Percentiles rank a stretch among this genome's conserved stretches.
Evolutionary conservation across 2,329 filamentous ascomycete species (phyloP).

Genomic region (Monosporascus sp.): DNA sequence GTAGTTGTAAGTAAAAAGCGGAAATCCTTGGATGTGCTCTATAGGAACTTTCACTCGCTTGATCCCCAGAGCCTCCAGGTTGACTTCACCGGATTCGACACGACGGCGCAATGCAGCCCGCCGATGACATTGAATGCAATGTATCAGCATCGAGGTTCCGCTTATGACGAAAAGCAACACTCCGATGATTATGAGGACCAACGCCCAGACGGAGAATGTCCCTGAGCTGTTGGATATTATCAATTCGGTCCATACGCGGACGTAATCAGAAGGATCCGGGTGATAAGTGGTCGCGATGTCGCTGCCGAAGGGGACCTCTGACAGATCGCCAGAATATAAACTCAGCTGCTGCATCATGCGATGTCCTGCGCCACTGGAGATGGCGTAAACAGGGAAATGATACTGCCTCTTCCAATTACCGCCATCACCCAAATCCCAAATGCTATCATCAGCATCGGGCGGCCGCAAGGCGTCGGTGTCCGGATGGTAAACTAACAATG

Average conservation of each 20-base stretch:
- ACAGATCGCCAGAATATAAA: slow-evolving; percentile 72
- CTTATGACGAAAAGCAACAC: slow-evolving; percentile 65
- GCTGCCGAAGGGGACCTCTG: slow-evolving; percentile 51
- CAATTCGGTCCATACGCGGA: slow-evolving; percentile 55
- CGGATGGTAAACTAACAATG: slow-evolving; percentile 59
- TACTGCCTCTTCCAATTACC: slow-evolving; percentile 67
- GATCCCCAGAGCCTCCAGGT: slow-evolving; percentile 81
- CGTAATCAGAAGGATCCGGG: slow-evolving; percentile 52
- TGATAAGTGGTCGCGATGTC: slow-evolving; percentile 51
- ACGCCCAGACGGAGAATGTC: slow-evolving; percentile 76
- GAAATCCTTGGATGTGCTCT: slow-evolving; percentile 66
- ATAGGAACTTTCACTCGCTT: slow-evolving; percentile 74
- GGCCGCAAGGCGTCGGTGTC: slow-evolving; percentile 54
- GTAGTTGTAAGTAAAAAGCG: slow-evolving; percentile 70
- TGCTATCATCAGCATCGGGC: slow-evolving; percentile 55
- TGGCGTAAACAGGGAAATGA: slow-evolving; percentile 76
- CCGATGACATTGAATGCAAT: slow-evolving; percentile 67
- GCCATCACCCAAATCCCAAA: slow-evolving; percentile 67
- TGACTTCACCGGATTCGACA: slow-evolving; percentile 72
- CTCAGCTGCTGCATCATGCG: slow-evolving; percentile 67
- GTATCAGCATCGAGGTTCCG: slow-evolving; percentile 66
- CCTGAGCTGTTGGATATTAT: slow-evolving; percentile 39
- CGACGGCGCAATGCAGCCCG: slow-evolving; percentile 63
- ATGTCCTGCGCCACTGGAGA: slow-evolving; percentile 62
- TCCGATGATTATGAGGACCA: slow-evolving; percentile 64